Evolutionary conservation across 2,329 filamentous ascomycete species (phyloP).

Genomic region (Juglanconis sp.): DNA sequence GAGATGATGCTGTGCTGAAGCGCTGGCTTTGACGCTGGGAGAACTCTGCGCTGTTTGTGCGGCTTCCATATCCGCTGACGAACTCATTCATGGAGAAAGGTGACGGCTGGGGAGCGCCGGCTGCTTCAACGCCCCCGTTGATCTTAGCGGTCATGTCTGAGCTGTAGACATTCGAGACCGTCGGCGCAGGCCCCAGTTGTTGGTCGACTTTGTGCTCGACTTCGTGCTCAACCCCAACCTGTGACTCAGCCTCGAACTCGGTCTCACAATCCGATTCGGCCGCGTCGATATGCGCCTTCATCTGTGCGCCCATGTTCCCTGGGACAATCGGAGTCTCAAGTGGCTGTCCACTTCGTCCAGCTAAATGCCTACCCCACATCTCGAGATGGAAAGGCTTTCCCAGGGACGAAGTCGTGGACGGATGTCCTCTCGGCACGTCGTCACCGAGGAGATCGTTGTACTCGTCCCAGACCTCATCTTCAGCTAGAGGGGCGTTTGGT

Average conservation of each 20-base stretch:
- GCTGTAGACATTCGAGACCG: conserved; percentile 51
- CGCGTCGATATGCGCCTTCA: not conserved
- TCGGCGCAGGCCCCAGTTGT: conserved; percentile 27
- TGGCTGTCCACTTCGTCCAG: conserved; percentile 32
- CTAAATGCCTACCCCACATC: conserved; percentile 38
- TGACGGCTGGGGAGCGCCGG: conserved; percentile 38
- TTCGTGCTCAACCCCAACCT: conserved; percentile 23
- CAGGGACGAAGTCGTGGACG: conserved; percentile 54
- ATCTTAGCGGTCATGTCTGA: conserved; percentile 53
- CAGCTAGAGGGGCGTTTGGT: conserved; percentile 59
- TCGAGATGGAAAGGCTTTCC: conserved; percentile 57
- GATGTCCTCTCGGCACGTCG: conserved; percentile 40
- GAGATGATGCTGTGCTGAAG: conserved; percentile 22
- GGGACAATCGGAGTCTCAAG: conserved; percentile 49
- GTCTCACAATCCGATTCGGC: conserved; percentile 21
- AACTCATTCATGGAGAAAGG: conserved; percentile 43
- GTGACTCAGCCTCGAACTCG: conserved; percentile 31
- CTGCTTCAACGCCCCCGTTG: conserved; percentile 42
- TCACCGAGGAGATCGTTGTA: conserved; percentile 86
- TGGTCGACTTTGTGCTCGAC: conserved; percentile 32
- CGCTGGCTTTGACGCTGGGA: conserved; percentile 19
- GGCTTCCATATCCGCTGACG: conserved; percentile 36
- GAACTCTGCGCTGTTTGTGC: conserved; percentile 27
- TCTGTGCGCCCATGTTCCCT: conserved; percentile 22
- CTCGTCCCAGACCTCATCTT: conserved; percentile 93